These are phyloP conservation scores for Thinopyrum elongatum DNA, from an alignment of 176 grass and related monocot species.

Conservation along the genomic window DNA sequence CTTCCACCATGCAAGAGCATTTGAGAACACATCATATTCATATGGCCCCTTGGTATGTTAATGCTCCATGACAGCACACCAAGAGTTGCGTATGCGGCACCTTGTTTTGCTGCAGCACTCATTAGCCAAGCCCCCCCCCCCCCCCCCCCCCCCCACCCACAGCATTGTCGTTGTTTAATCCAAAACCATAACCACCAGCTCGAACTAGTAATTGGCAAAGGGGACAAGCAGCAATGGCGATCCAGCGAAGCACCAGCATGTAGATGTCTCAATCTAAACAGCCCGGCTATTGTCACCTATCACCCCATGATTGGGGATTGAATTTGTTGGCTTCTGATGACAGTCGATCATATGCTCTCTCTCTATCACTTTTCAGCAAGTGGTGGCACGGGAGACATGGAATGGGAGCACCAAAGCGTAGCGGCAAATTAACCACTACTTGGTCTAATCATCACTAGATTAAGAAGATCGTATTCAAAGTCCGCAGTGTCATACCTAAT, in stretches of 20 bases:
- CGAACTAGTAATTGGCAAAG: not conserved
- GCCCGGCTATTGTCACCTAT: slow-evolving; percentile 32
- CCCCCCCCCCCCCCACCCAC: not conserved
- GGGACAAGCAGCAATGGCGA: slow-evolving; percentile 16
- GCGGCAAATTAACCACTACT: slow-evolving; percentile 33
- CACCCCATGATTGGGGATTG: slow-evolving; percentile 50
- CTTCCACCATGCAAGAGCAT: slow-evolving; percentile 23
- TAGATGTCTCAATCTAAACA: slow-evolving; percentile 48
- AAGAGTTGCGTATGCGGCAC: slow-evolving; percentile 20
- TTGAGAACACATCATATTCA: slow-evolving; percentile 2
- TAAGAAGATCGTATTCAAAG: slow-evolving; percentile 12
- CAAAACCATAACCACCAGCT: slow-evolving; percentile 25
- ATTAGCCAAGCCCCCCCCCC: not conserved
- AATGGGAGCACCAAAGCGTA: not conserved
- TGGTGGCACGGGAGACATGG: slow-evolving; percentile 8
- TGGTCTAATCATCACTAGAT: not conserved
- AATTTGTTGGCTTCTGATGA: slow-evolving; percentile 20
- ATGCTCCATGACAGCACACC: slow-evolving; percentile 41
- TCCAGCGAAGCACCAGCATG: slow-evolving; percentile 39
- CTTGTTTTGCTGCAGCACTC: slow-evolving; percentile 31
- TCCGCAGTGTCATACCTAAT: slow-evolving; percentile 19
- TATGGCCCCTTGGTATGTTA: not conserved
- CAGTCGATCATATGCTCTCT: not conserved
- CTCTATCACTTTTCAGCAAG: not conserved
- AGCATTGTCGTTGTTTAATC: slow-evolving; percentile 35